A percentile compares a stretch with the other conserved stretches of the same genome.
phyloP scores from a whole-genome alignment of 257 asterid species.

The Solanum piurae region DNA sequence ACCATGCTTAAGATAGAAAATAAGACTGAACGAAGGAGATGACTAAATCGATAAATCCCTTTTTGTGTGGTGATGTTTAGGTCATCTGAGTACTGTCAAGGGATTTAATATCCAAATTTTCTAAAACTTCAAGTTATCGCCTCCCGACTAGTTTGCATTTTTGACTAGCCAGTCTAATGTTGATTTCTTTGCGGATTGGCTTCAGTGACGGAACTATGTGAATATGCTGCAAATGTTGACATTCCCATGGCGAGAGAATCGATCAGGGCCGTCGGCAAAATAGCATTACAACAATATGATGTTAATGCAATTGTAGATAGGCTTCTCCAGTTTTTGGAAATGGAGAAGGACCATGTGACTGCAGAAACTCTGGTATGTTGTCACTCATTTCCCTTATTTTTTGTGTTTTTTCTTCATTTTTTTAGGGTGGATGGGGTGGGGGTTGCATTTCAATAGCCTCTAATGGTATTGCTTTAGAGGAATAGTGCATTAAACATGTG shows the following conservation, averaged over 20 bases:
- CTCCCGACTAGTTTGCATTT: not conserved
- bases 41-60: not conserved
- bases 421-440: not conserved
- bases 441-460: not conserved
- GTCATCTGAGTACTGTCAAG: not conserved
- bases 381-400: not conserved
- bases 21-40: not conserved
- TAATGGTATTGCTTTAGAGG: not conserved
- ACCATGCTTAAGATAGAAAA: not conserved
- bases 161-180: constrained; percentile 5
- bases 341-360: constrained; percentile 97
- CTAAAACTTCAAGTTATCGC: not conserved
- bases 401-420: not conserved
- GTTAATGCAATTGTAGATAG: constrained; percentile 99
- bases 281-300: constrained; percentile 96
- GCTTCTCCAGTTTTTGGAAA: constrained; percentile 96
- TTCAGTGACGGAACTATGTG: constrained; percentile 97
- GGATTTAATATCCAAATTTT: not conserved
- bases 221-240: constrained; percentile 97
- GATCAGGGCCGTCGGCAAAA: constrained; percentile 97
- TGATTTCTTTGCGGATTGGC: constrained; percentile 12
- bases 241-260: constrained; percentile 99
- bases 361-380: constrained; percentile 86
- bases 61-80: not conserved
- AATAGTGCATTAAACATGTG: not conserved